Conservation (phyloP, 257 asterid genomes). For the Petrea volubilis region DNA sequence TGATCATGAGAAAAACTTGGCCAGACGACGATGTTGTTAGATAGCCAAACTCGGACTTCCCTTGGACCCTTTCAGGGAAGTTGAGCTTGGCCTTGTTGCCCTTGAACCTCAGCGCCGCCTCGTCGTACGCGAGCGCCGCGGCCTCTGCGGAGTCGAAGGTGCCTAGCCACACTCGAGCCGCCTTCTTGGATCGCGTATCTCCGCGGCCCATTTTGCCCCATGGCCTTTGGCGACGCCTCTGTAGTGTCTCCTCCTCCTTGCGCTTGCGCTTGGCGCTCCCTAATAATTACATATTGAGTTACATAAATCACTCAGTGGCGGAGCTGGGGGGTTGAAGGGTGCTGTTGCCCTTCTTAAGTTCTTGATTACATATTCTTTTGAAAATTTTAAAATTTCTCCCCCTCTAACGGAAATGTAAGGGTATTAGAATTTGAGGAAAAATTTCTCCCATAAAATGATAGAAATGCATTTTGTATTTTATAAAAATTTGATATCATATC, state of each 20-base stretch:
- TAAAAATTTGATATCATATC: too few species aligned
- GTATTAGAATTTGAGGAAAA: too few species aligned
- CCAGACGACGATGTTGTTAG: constrained; percentile 31
- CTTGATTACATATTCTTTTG: too few species aligned
- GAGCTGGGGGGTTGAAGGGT: too few species aligned
- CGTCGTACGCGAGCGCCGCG: constrained; percentile 81
- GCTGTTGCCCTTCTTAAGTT: too few species aligned
- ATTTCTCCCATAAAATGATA: too few species aligned
- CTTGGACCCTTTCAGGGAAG: constrained; percentile 83
- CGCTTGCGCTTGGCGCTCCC: constrained; percentile 5
- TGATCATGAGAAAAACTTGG: not conserved
- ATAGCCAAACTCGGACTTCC: constrained; percentile 35
- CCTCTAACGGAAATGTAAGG: too few species aligned
- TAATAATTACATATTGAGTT: too few species aligned
- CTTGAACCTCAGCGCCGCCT: constrained; percentile 80
- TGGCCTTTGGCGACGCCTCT: constrained; percentile 88
- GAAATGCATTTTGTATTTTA: too few species aligned
- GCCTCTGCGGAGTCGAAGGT: constrained; percentile 78
- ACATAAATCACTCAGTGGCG: too few species aligned
- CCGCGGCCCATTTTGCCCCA: constrained; percentile 98
- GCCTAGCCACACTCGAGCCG: constrained; percentile 86
- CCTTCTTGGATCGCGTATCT: constrained; percentile 82
- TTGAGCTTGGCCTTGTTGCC: constrained; percentile 90
- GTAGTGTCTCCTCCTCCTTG: constrained; percentile 63
- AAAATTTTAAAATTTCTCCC: too few species aligned